Percentiles rank a stretch among this genome's conserved stretches.
Evolutionary conservation across 495 filamentous ascomycete species (phyloP).

Genomic region (Copromyces sp.): DNA sequence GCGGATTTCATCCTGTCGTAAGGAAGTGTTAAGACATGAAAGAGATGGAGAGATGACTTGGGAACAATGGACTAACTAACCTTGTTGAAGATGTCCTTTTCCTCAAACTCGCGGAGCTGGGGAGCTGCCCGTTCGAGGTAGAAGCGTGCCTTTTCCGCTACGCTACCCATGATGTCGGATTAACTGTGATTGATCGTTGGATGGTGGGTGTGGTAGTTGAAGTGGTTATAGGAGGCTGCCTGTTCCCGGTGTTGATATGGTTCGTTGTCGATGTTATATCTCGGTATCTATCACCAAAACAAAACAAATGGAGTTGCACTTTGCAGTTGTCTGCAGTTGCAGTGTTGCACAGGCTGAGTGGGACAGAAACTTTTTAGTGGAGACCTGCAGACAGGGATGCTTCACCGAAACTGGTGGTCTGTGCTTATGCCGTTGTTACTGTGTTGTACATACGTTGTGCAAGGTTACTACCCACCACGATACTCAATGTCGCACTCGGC

Average conservation of each 20-base stretch:
- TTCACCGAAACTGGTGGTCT: neutral
- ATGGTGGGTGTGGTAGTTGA: neutral
- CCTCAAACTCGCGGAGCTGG: constrained; percentile 78
- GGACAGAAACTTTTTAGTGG: constrained; percentile 28
- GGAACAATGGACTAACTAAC: constrained; percentile 31
- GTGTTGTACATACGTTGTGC: neutral
- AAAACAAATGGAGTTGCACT: neutral
- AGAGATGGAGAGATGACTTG: neutral
- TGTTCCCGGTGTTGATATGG: neutral
- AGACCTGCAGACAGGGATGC: neutral
- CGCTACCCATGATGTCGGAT: constrained; percentile 53
- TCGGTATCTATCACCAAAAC: neutral
- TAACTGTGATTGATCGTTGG: neutral
- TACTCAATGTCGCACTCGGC: neutral
- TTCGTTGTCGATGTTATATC: neutral
- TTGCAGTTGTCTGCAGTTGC: neutral
- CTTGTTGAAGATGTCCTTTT: constrained; percentile 78
- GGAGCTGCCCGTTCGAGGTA: constrained; percentile 85
- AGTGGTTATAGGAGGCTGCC: neutral
- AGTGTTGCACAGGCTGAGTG: neutral
- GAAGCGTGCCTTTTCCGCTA: constrained; percentile 89
- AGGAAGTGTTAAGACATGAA: neutral
- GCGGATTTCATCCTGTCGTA: constrained; percentile 65
- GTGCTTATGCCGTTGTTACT: neutral
- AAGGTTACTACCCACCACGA: neutral